phyloP scores from a whole-genome alignment of 129 eudicot genomes.

The Artemisia annua region DNA sequence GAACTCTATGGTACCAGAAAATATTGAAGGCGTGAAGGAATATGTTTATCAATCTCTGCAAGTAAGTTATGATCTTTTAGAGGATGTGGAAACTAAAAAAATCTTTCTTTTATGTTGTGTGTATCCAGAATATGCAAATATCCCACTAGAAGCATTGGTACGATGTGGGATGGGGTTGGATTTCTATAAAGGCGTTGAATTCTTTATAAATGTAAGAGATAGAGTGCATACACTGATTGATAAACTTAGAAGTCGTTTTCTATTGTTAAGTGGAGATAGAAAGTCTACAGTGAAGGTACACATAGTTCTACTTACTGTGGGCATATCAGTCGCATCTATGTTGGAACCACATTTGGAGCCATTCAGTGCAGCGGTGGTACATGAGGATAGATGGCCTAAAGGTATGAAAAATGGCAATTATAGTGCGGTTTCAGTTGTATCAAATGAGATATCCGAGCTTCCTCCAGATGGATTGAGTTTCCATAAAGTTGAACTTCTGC shows the following conservation, averaged over 20 bases:
- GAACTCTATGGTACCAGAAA: constrained; percentile 27
- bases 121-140: constrained; percentile 41
- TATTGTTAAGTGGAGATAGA: constrained; percentile 29
- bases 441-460: too few relatives aligned
- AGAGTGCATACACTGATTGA: constrained; percentile 32
- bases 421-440: too few relatives aligned
- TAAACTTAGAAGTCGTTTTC: constrained; percentile 31
- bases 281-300: constrained; percentile 41
- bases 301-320: constrained; percentile 38
- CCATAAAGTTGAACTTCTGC: too few relatives aligned
- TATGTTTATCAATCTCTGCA: constrained; percentile 35
- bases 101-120: constrained; percentile 37
- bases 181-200: constrained; percentile 21
- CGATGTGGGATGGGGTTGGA: constrained; percentile 34
- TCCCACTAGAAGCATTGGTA: constrained; percentile 35
- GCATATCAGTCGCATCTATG: constrained; percentile 38
- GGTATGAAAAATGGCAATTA: constrained; percentile 9
- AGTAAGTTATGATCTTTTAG: constrained; percentile 41
- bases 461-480: too few relatives aligned
- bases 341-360: constrained; percentile 8
- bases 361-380: constrained; percentile 32
- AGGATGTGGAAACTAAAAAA: constrained; percentile 30
- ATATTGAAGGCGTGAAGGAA: constrained; percentile 30
- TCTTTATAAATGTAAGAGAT: constrained; percentile 24
- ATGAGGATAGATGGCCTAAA: constrained; percentile 38